These are phyloP conservation scores for Striga asiatica DNA, from an alignment of 257 asterid genomes.

Conservation along the genomic window DNA sequence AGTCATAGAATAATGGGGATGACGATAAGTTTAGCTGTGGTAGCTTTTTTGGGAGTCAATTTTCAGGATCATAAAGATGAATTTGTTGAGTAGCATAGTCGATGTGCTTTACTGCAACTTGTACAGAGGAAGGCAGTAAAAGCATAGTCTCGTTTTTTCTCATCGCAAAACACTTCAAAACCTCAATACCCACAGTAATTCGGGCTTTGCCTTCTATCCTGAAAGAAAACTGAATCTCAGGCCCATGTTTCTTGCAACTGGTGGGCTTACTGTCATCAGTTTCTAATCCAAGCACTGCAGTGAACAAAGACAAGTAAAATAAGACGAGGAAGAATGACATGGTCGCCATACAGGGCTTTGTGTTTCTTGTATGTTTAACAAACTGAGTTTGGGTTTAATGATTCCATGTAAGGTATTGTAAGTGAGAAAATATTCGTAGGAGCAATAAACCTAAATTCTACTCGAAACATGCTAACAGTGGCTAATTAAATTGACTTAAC, in stretches of 20 bases:
- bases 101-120: constrained; percentile 12
- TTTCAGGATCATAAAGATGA: constrained; percentile 3
- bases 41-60: constrained; percentile 12
- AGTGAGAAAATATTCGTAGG: no score
- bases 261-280: constrained; percentile 28
- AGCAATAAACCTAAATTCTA: no score
- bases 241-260: constrained; percentile 31
- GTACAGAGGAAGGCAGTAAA: constrained; percentile 18
- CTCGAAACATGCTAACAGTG: no score
- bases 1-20: no score
- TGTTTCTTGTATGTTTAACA: no score
- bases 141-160: constrained; percentile 15
- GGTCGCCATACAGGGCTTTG: no score
- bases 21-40: constrained; percentile 16
- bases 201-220: constrained; percentile 19
- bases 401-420: no score
- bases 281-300: background rate
- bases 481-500: no score
- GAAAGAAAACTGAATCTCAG: constrained; percentile 36
- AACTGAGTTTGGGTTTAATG: no score
- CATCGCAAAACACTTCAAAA: constrained; percentile 25
- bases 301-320: background rate
- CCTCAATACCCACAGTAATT: constrained; percentile 31
- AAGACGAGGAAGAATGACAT: background rate
- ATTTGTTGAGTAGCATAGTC: constrained; percentile 7